Conservation (phyloP, 192 early-diverging fungal species). For the Coemansia sp. region DNA sequence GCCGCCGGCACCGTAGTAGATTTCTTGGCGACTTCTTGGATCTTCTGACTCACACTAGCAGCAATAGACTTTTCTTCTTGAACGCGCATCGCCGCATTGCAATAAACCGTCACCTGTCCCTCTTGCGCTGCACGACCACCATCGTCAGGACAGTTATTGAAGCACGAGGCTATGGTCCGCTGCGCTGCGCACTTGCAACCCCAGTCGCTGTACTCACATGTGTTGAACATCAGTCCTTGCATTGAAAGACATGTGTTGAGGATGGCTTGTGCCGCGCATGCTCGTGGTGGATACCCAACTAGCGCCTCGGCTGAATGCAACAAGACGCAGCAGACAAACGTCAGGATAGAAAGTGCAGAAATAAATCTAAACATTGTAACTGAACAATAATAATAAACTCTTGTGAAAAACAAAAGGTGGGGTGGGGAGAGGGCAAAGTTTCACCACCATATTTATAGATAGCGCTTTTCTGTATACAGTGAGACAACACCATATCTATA, state of each 20-base stretch:
- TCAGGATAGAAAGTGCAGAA: not conserved
- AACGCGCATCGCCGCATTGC: slow-evolving; percentile 33
- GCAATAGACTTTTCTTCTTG: slow-evolving; percentile 12
- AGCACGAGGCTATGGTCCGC: slow-evolving; percentile 41
- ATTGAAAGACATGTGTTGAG: slow-evolving; percentile 37
- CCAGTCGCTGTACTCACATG: slow-evolving; percentile 56
- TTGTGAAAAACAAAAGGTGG: not conserved
- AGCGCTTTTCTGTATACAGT: no score
- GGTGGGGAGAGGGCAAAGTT: no score
- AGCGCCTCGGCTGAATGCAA: not conserved
- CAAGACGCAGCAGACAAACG: not conserved
- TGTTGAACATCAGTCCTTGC: slow-evolving; percentile 29
- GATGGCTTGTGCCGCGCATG: slow-evolving; percentile 46
- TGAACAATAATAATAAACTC: not conserved
- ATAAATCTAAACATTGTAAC: not conserved
- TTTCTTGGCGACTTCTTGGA: not conserved
- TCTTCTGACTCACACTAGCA: not conserved
- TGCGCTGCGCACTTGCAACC: slow-evolving; percentile 56
- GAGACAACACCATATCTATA: no score
- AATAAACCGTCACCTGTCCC: slow-evolving; percentile 47
- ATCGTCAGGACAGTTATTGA: slow-evolving; percentile 51
- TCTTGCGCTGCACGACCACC: slow-evolving; percentile 25
- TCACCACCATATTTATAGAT: no score
- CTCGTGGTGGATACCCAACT: not conserved
- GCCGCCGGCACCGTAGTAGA: not conserved